Percentiles rank a stretch among this genome's conserved stretches.
These are phyloP conservation scores for Wickerhamiella azyma DNA, from an alignment of 805 yeast genomes.

Conservation along the genomic window DNA sequence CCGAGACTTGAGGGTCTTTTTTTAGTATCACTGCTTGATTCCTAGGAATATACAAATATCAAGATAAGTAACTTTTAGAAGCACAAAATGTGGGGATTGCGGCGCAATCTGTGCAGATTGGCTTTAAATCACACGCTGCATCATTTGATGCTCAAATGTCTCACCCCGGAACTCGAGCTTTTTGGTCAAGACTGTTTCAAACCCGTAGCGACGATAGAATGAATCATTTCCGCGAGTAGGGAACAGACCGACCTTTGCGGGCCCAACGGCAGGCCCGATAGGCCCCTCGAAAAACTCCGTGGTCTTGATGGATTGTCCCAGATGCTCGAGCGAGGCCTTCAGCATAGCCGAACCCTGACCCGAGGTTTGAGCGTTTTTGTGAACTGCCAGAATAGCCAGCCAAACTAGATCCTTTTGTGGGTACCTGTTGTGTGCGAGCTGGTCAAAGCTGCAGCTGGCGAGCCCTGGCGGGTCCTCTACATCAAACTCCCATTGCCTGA, in stretches of 20 bases:
- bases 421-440: background rate
- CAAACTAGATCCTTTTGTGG: background rate
- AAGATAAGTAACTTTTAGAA: too few relatives aligned
- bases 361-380: background rate
- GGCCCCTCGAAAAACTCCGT: background rate
- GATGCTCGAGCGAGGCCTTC: background rate
- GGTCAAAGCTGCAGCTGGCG: background rate
- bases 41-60: too few relatives aligned
- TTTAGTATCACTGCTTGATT: too few relatives aligned
- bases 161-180: background rate
- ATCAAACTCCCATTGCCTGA: background rate
- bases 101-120: background rate
- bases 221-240: conserved; percentile 1
- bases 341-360: conserved; percentile 2
- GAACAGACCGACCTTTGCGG: conserved; percentile 1
- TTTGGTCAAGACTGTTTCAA: background rate
- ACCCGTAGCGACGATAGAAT: background rate
- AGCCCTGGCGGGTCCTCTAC: background rate
- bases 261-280: background rate
- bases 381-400: background rate
- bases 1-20: too few relatives aligned
- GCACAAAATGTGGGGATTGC: too few relatives aligned
- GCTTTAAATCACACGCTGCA: conserved; percentile 2
- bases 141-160: background rate
- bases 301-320: background rate